Evolutionary conservation across 1,284 basidiomycete species (phyloP).

Genomic region (Tilletia caries): DNA sequence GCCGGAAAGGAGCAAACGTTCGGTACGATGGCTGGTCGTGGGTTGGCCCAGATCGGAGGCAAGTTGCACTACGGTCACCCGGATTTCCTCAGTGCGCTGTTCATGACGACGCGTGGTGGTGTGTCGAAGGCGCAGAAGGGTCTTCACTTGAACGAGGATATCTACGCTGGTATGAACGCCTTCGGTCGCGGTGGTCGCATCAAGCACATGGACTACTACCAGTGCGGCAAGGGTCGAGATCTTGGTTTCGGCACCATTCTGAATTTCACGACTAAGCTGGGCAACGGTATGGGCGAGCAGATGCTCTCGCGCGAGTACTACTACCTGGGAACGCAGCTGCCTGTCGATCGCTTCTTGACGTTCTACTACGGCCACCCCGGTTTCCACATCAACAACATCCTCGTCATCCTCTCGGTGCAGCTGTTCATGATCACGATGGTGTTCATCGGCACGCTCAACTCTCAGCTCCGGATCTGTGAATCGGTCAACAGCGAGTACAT

Average conservation of each 20-base stretch:
- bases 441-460: constrained; percentile 52
- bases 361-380: constrained; percentile 99
- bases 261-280: constrained; percentile 99
- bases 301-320: constrained; percentile 99
- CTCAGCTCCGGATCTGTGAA: constrained; percentile 47
- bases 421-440: constrained; percentile 53
- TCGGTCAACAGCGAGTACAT: constrained; percentile 49
- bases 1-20: constrained; percentile 99
- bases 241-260: constrained; percentile 97
- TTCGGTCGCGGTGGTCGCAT: constrained; percentile 94
- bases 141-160: constrained; percentile 96
- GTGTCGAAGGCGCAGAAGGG: constrained; percentile 99
- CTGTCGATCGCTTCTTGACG: constrained; percentile 95
- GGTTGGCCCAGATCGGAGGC: constrained; percentile 94
- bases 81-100: constrained; percentile 96
- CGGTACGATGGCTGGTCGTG: constrained; percentile 90
- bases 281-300: constrained; percentile 99
- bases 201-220: constrained; percentile 98
- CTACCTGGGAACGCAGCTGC: constrained; percentile 96
- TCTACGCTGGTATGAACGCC: constrained; percentile 98
- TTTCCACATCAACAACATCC: constrained; percentile 99
- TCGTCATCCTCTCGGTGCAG: constrained; percentile 58
- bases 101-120: constrained; percentile 97
- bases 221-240: constrained; percentile 96
- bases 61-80: constrained; percentile 99